These are phyloP conservation scores for Sphaerulina populicola DNA, from an alignment of 2,329 filamentous ascomycete species.

Conservation along the genomic window DNA sequence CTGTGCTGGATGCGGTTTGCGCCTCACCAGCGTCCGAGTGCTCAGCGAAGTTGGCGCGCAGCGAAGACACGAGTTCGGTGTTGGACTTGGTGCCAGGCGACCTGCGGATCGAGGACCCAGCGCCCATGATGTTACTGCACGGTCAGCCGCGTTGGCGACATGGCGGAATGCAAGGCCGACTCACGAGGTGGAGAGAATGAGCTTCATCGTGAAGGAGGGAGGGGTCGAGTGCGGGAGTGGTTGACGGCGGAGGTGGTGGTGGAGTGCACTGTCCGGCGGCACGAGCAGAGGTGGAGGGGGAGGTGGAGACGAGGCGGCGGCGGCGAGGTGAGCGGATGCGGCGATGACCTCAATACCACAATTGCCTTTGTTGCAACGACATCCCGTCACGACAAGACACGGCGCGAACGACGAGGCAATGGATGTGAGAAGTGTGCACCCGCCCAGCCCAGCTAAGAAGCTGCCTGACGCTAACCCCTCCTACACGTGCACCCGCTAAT, in stretches of 20 bases:
- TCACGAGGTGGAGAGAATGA: slow-evolving; percentile 80
- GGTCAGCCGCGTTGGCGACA: slow-evolving; percentile 20
- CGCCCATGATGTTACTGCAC: slow-evolving; percentile 71
- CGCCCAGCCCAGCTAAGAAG: neutral
- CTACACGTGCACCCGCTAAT: neutral
- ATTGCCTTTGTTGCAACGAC: neutral
- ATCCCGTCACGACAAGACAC: neutral
- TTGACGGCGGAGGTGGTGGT: neutral
- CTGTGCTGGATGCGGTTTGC: neutral
- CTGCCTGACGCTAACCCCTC: neutral
- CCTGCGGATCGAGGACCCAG: slow-evolving; percentile 73
- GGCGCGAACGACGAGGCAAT: neutral
- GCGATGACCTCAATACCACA: neutral
- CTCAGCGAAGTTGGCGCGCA: slow-evolving; percentile 66
- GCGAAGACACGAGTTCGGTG: slow-evolving; percentile 79
- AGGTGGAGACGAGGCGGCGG: neutral
- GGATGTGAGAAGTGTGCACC: neutral
- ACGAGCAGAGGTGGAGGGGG: neutral
- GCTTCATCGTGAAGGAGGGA: slow-evolving; percentile 51
- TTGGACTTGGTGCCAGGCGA: slow-evolving; percentile 76
- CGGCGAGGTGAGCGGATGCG: neutral
- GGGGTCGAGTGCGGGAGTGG: neutral
- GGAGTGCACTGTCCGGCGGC: neutral
- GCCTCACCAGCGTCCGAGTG: slow-evolving; percentile 14
- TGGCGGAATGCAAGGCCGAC: slow-evolving; percentile 29